Evolutionary conservation across 2,329 filamentous ascomycete species (phyloP).

Genomic region (Colletotrichum lindemuthianum): DNA sequence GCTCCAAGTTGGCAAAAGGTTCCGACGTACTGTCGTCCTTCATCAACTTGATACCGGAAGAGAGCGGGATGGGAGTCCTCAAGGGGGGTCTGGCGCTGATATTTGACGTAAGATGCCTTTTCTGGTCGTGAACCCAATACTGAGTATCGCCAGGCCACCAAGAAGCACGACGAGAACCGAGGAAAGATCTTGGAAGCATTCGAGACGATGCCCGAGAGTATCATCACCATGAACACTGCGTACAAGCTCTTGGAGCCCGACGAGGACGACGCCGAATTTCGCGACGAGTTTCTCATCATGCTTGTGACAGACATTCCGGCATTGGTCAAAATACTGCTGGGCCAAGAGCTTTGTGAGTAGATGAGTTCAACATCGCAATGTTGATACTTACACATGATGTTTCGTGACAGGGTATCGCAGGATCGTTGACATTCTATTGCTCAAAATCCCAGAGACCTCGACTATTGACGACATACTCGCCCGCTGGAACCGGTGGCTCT

Average conservation of each 20-base stretch:
- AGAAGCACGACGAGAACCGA: background rate
- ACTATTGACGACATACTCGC: conserved; percentile 1
- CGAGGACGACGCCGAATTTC: background rate
- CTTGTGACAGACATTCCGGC: background rate
- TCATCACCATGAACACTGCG: conserved; percentile 1
- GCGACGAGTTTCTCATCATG: background rate
- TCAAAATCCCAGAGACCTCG: background rate
- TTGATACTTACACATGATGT: too few relatives aligned
- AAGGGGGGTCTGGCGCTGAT: background rate
- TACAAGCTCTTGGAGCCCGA: background rate
- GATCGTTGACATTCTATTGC: background rate
- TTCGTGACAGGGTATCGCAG: background rate
- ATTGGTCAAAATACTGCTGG: background rate
- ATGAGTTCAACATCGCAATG: background rate
- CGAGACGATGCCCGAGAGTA: conserved; percentile 6
- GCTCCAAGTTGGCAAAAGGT: background rate
- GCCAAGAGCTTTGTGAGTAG: background rate
- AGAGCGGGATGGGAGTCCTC: background rate
- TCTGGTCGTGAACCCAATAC: too few relatives aligned
- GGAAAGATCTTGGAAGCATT: background rate
- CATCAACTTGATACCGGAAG: background rate
- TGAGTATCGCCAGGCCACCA: background rate
- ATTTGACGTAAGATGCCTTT: background rate
- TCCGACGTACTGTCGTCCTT: background rate
- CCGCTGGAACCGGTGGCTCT: background rate